A percentile compares a stretch with the other conserved stretches of the same genome.
These are phyloP conservation scores for Suhomyces wounanorum DNA, from an alignment of 1,139 yeast genomes.

Conservation along the genomic window DNA sequence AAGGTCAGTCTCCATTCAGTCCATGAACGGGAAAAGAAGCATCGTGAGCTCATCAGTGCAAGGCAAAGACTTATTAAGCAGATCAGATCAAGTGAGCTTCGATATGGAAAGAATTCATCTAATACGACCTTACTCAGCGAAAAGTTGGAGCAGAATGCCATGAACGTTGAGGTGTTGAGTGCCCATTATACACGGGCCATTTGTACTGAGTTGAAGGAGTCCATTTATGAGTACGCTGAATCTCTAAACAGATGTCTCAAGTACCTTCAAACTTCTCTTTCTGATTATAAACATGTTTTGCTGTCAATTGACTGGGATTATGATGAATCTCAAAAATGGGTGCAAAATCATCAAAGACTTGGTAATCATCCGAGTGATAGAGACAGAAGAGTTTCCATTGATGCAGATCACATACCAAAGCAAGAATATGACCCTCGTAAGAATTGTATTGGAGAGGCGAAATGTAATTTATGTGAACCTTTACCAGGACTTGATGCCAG, in stretches of 20 bases:
- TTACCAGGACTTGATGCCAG: neutral
- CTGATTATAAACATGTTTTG: constrained; percentile 21
- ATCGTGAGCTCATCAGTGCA: constrained; percentile 34
- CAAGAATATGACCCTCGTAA: neutral
- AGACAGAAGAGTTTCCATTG: neutral
- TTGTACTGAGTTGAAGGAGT: constrained; percentile 43
- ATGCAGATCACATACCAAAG: neutral
- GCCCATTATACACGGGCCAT: constrained; percentile 52
- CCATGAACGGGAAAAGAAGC: constrained; percentile 52
- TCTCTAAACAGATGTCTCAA: constrained; percentile 37
- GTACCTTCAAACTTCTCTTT: constrained; percentile 33
- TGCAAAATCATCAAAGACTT: constrained; percentile 3
- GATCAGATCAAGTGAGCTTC: constrained; percentile 43
- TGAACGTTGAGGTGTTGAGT: constrained; percentile 52
- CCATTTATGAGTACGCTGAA: constrained; percentile 44
- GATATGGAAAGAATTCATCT: constrained; percentile 47
- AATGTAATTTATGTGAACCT: neutral
- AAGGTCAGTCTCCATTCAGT: constrained; percentile 47
- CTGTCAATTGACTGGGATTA: constrained; percentile 13
- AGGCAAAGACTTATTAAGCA: constrained; percentile 37
- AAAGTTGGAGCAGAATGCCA: constrained; percentile 47
- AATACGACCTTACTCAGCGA: constrained; percentile 46
- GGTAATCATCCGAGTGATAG: neutral
- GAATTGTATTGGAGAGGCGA: neutral
- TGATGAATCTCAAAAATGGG: constrained; percentile 8